Evolutionary conservation across 176 grass and related monocot species (phyloP), one percentile per base, ranked within the genome.

Genomic region (Miscanthus lutarioriparius): DNA sequence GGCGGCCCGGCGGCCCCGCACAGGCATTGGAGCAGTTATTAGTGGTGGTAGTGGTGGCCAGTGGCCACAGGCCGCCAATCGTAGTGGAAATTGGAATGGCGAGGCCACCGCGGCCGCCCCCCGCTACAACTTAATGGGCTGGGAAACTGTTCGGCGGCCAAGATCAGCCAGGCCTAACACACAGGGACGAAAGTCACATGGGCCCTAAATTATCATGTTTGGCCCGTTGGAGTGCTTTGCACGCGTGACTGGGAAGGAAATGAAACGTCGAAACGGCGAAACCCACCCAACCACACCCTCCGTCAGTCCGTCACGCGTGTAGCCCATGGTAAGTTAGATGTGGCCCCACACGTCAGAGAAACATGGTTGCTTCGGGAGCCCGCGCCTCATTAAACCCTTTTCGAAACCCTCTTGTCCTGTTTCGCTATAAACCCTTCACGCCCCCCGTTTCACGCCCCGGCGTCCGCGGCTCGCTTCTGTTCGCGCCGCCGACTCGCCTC

Each of bases 391-490:
- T 22, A 56, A 56, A 58, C 54, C 54, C 54, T 58, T 25, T 59
- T 59, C 8, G 70, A 89, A 89, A 89, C 87, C 87, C 87, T 64
- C 68, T 70, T 58, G 45, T 28, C 47, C 47, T 15, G 7, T 16
- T 75, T 27, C 13, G 47, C 51, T 85, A 89, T 81, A 89, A 89
- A 89, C 87, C 71, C 83, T 70, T 70, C 43, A 13, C 44, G 15
- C 37, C 37, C 47, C 47, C 0, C 4, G 47, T 48, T 48, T 48
- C 14, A 48, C 47, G 47, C 45, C 45, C 16, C 45, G 8, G 56
- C 56, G 22, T 59, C 56, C 38, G 59, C 9, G 14, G 17, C 39
- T 47, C 59, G 41, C 41, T 45, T 6, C 79, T 39, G 12, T 28
- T 51, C 86, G 63, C 58, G 41, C 37, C 43, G 81, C 75, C 53